These are phyloP conservation scores for Erythrophleum ivorense DNA, from an alignment of 331 rosid genomes.

Conservation along the genomic window DNA sequence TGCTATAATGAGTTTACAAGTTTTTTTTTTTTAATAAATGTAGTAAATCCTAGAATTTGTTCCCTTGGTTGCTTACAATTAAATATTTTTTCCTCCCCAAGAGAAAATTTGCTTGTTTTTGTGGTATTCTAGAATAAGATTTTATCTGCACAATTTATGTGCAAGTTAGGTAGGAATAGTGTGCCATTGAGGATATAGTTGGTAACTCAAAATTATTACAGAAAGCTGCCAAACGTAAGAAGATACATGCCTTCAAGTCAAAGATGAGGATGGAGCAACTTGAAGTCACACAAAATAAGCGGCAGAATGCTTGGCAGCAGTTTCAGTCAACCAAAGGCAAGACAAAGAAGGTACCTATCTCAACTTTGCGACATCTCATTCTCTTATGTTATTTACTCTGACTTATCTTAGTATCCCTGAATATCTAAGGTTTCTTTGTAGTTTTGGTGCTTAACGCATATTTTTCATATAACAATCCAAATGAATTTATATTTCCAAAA, in stretches of 20 bases:
- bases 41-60: not conserved
- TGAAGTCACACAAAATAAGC: constrained; percentile 94
- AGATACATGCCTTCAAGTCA: constrained; percentile 95
- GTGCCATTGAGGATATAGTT: constrained; percentile 32
- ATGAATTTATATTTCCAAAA: not conserved
- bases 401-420: not conserved
- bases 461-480: not conserved
- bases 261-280: constrained; percentile 97
- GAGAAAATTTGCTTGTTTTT: not conserved
- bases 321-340: constrained; percentile 94
- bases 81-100: not conserved
- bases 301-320: constrained; percentile 99
- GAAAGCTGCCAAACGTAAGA: constrained; percentile 90
- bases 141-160: constrained; percentile 21
- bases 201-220: constrained; percentile 45
- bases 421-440: not conserved
- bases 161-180: not conserved
- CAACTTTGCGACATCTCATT: not conserved
- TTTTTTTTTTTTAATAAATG: not conserved
- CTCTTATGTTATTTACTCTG: not conserved
- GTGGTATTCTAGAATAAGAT: constrained; percentile 20
- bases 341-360: constrained; percentile 77
- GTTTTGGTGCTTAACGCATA: constrained; percentile 16
- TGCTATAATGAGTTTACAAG: not conserved
- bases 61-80: not conserved